Evolutionary conservation across 495 filamentous ascomycete species (phyloP), one percentile per base, ranked within the genome.

Genomic region (Xylaria sp.): DNA sequence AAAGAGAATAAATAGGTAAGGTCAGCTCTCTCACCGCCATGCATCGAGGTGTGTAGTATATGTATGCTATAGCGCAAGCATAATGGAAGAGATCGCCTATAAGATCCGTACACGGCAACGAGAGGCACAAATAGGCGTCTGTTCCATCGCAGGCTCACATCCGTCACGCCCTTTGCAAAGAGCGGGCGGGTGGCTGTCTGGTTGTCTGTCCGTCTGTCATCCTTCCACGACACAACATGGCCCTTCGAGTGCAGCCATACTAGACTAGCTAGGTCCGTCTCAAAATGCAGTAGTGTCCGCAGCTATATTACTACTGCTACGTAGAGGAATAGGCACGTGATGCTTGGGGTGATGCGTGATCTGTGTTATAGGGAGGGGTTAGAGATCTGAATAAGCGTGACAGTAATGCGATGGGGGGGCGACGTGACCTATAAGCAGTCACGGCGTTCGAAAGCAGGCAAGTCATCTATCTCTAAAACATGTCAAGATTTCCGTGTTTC

Each of bases 1-100:
- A 37, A n/a, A 33, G 29, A 57, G 17, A 31, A 58, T 44, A 58
- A 17, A 68, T 24, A 57, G n/a, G 24, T 50, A 53, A 31, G 46
- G 69, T 65, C 58, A 71, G 58, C n/a, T 53, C 69, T 7, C 58
- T 71, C 69, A 71, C 69, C 69, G 69, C 69, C 69, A 71, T 71
- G 61, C 37, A 40, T 58, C 61, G 29, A 59, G 69, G 33, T 69
- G 61, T 71, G 37, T 37, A 15, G 8, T 26, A 11, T 46, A 31
- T 62, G 37, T 46, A 31, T 62, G 37, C 35, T 31, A 37, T 35
- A 31, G 48, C 15, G 48, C 43, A 67, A 67, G 64, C 48, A 67
- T 12, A 35, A 67, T 55, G 48, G 46, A 35, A 55, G n/a, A 41
- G 48, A 67, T 33, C 48, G 40, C 61, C 24, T 21, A 40, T 37